Percentiles rank a stretch among this genome's conserved stretches.
These are phyloP conservation scores for Penicillium taxi DNA, from an alignment of 495 filamentous ascomycete genomes.

Conservation along the genomic window DNA sequence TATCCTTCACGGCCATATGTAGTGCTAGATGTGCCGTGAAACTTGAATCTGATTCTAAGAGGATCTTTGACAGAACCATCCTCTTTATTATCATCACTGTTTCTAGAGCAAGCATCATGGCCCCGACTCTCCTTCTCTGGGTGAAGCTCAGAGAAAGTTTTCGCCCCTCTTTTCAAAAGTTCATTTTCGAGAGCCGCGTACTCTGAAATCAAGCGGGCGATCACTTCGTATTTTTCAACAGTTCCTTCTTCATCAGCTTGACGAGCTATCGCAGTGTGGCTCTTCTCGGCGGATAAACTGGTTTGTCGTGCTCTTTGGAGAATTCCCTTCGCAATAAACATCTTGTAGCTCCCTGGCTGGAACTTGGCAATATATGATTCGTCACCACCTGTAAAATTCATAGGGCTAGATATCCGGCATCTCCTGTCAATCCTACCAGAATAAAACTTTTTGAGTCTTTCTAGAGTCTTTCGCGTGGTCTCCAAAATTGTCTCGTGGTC, in stretches of 20 bases:
- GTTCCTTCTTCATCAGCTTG: constrained; percentile 30
- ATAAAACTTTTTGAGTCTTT: background rate
- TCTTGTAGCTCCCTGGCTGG: constrained; percentile 43
- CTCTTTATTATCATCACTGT: too few species aligned
- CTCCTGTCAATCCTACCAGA: too few species aligned
- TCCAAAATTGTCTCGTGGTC: constrained; percentile 36
- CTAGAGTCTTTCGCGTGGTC: constrained; percentile 4
- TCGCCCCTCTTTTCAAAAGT: constrained; percentile 50
- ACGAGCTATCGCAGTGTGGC: too few species aligned
- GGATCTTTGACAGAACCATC: too few species aligned
- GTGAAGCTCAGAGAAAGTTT: constrained; percentile 55
- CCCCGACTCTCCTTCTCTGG: too few species aligned
- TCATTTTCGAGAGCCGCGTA: constrained; percentile 45
- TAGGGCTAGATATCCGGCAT: too few species aligned
- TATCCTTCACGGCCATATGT: constrained; percentile 51
- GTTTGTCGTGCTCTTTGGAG: constrained; percentile 5
- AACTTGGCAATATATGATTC: constrained; percentile 36
- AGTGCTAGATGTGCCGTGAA: too few species aligned
- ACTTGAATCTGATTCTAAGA: too few species aligned
- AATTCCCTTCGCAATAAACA: constrained; percentile 30
- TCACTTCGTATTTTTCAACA: constrained; percentile 43
- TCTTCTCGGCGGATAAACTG: constrained; percentile 4
- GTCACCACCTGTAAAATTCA: constrained; percentile 23
- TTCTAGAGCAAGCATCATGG: too few species aligned
- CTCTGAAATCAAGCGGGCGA: constrained; percentile 39